phyloP scores from a whole-genome alignment of 2,329 filamentous ascomycete species.

The Lasiodiplodia citricola region DNA sequence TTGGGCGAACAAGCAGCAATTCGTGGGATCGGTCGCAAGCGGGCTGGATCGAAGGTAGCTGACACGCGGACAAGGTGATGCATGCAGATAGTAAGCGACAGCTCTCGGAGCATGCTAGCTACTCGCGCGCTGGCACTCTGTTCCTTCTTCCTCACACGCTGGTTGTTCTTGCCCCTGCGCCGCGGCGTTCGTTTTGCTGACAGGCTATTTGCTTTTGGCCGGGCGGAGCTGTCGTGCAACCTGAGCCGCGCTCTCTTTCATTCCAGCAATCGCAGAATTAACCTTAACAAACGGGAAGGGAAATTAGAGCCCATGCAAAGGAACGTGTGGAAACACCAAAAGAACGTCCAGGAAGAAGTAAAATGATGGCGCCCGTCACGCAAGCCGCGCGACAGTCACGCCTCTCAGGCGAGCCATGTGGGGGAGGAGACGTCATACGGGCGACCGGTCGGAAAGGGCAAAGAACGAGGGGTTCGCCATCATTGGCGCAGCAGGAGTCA shows the following conservation, averaged over 20 bases:
- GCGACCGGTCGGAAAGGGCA: neutral
- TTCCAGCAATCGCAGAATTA: neutral
- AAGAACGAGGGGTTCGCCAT: neutral
- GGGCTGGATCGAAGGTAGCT: slow-evolving; percentile 12
- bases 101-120: neutral
- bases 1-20: neutral
- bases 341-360: neutral
- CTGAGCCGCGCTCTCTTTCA: neutral
- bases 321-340: neutral
- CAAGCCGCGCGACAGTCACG: neutral
- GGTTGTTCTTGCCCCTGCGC: neutral
- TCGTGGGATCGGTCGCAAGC: slow-evolving; percentile 4
- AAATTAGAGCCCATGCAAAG: neutral
- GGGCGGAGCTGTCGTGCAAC: neutral
- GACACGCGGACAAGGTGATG: slow-evolving; percentile 11
- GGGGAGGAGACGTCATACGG: slow-evolving; percentile 10
- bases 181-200: neutral
- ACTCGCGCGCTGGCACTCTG: neutral
- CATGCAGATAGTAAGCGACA: slow-evolving; percentile 20
- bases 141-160: neutral
- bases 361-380: neutral
- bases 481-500: neutral
- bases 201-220: neutral
- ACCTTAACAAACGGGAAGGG: neutral
- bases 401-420: neutral